Evolutionary conservation across 23 red algal genomes (phyloP).

Genomic region (Gracilaria gracilis): DNA sequence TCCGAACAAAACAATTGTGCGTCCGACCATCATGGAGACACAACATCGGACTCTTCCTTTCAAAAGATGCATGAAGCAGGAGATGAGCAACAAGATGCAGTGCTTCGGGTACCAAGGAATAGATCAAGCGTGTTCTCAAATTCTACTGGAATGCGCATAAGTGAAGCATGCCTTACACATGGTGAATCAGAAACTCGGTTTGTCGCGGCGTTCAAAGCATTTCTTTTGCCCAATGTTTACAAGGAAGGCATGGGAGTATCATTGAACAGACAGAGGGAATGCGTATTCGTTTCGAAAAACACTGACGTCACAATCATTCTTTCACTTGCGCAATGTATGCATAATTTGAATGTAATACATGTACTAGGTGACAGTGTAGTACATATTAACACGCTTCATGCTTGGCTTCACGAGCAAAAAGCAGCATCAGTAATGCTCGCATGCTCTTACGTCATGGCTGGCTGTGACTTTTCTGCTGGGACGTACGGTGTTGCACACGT

Average conservation of each 20-base stretch:
- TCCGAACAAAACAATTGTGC: no score
- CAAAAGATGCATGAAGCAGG: not conserved
- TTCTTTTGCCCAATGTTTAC: not conserved
- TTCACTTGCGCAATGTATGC: not conserved
- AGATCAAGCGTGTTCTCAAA: not conserved
- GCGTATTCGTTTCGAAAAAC: slow-evolving; percentile 18
- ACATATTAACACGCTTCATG: not conserved
- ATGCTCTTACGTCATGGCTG: not conserved
- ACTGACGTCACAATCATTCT: slow-evolving; percentile 22
- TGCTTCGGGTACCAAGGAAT: slow-evolving; percentile 6
- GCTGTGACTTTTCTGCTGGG: slow-evolving; percentile 2
- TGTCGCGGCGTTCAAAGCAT: slow-evolving; percentile 10
- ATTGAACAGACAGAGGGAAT: not conserved
- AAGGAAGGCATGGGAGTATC: not conserved
- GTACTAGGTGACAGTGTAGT: not conserved
- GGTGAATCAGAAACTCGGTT: slow-evolving; percentile 24
- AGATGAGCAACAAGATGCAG: not conserved
- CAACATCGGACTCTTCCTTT: not conserved
- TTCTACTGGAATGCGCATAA: not conserved
- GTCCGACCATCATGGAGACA: no score
- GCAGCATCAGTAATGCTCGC: not conserved
- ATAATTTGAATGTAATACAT: not conserved
- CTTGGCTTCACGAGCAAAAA: no score
- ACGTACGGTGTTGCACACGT: slow-evolving; percentile 1
- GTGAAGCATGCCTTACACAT: not conserved